Evolutionary conservation across 2,329 filamentous ascomycete species (phyloP).

Genomic region (Colletotrichum echinochloae): DNA sequence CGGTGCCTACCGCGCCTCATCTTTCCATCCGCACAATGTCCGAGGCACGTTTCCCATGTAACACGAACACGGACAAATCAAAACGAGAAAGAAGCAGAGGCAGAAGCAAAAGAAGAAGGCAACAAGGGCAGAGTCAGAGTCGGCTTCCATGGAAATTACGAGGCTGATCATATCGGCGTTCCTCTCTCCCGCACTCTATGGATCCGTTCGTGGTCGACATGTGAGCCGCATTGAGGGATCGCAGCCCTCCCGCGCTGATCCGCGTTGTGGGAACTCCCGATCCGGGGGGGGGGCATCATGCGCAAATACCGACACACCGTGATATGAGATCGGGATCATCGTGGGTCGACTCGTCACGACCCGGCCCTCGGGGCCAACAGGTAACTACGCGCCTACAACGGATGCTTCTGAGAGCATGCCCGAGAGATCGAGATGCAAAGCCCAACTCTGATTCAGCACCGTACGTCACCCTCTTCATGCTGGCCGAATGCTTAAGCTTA

Average conservation of each 20-base stretch:
- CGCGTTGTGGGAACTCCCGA: slow-evolving; percentile 13
- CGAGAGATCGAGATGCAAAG: slow-evolving; percentile 3
- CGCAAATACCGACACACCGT: background rate
- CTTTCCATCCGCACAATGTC: too few species aligned
- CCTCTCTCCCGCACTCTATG: background rate
- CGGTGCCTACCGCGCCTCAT: too few species aligned
- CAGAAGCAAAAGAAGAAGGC: background rate
- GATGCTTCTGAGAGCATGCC: background rate
- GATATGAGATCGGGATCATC: background rate
- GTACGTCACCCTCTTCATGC: background rate
- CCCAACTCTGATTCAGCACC: background rate
- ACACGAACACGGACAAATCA: background rate
- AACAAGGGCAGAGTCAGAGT: background rate
- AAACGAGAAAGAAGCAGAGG: background rate
- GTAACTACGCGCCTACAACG: background rate
- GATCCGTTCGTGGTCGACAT: background rate
- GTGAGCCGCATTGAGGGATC: slow-evolving; percentile 20
- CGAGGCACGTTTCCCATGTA: background rate
- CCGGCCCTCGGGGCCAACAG: too few species aligned
- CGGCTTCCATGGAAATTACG: background rate
- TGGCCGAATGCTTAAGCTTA: background rate
- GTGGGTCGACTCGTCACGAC: background rate
- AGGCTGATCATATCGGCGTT: background rate
- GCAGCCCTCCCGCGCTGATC: slow-evolving; percentile 22
- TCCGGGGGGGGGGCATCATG: slow-evolving; percentile 4